These are phyloP conservation scores for maize (Zea mays) DNA, from an alignment of 176 grass and related monocot species.

Conservation along the genomic window Zm-B73-REFERENCE-NAM-5.0 NC_050096.1:96169001-96169500, in stretches of 20 bases:
- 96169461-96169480: too few species aligned
- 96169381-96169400: too few species aligned
- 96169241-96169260: neutral
- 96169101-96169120: neutral
- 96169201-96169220: too few species aligned
- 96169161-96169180: too few species aligned
- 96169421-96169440: too few species aligned
- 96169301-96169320: neutral
- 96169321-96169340: neutral
- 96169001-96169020: constrained; percentile 72
- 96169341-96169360: neutral
- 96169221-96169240: neutral
- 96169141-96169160: too few species aligned
- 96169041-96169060: constrained; percentile 92
- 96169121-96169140: neutral
- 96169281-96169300: neutral
- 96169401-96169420: too few species aligned
- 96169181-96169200: too few species aligned
- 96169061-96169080: constrained; percentile 98
- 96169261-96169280: constrained; percentile 9
- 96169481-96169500: too few species aligned
- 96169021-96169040: constrained; percentile 97
- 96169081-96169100: constrained; percentile 70
- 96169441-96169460: too few species aligned
- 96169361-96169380: too few species aligned